phyloP scores from a whole-genome alignment of 2,329 filamentous ascomycete genomes.

The Pseudogymnoascus sp. region DNA sequence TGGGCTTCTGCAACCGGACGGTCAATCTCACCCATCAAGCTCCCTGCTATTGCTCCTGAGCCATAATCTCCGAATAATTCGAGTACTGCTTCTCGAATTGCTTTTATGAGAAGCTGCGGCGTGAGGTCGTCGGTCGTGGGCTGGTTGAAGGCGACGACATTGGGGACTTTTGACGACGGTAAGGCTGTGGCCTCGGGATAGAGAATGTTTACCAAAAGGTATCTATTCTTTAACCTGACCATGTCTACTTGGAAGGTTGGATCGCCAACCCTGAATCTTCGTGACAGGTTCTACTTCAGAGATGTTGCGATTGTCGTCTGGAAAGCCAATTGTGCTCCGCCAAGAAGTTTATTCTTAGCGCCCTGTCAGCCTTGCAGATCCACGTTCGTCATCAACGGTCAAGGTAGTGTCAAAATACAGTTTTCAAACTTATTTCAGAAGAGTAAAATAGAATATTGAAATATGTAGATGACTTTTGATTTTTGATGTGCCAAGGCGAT shows the following conservation, averaged over 20 bases:
- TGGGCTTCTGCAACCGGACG: neutral
- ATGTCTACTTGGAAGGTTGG: constrained; percentile 39
- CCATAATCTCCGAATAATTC: constrained; percentile 85
- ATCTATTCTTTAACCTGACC: constrained; percentile 95
- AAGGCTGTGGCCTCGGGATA: constrained; percentile 55
- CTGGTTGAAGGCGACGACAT: constrained; percentile 65
- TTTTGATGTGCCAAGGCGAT: neutral
- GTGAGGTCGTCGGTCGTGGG: constrained; percentile 69
- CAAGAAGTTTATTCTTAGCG: constrained; percentile 6
- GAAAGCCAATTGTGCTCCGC: constrained; percentile 2
- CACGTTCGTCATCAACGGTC: neutral
- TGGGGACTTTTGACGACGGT: constrained; percentile 37
- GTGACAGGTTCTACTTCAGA: neutral
- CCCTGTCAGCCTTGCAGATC: constrained; percentile 7
- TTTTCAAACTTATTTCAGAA: neutral
- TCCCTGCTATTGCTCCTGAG: constrained; percentile 61
- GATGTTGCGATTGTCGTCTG: neutral
- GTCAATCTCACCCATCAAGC: constrained; percentile 52
- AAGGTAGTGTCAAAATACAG: neutral
- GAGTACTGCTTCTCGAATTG: constrained; percentile 62
- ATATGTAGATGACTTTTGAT: too few relatives aligned
- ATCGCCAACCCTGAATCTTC: neutral
- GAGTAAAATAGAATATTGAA: too few relatives aligned
- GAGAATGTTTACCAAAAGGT: constrained; percentile 88
- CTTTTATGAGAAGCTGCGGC: constrained; percentile 54